These are phyloP conservation scores for Colletotrichum kahawae DNA, from an alignment of 2,329 filamentous ascomycete species.

Conservation along the genomic window DNA sequence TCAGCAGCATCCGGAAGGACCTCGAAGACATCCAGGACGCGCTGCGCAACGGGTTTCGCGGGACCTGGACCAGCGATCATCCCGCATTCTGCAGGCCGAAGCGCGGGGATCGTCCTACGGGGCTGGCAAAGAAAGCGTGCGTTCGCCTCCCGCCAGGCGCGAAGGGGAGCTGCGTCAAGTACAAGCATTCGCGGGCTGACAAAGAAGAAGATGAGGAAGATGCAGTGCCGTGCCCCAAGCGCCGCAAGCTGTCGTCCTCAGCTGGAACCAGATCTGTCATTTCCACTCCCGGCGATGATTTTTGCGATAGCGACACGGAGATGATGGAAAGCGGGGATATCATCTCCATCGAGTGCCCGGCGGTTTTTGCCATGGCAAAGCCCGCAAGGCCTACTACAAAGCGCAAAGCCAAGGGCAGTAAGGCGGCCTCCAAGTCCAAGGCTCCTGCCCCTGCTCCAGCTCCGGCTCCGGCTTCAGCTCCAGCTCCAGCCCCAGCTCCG, in stretches of 20 bases:
- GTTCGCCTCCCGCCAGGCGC: background rate
- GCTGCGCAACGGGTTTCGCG: background rate
- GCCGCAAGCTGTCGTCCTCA: background rate
- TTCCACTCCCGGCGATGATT: accelerated
- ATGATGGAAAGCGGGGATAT: accelerated
- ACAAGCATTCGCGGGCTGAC: background rate
- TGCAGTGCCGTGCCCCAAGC: background rate
- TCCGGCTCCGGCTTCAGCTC: background rate
- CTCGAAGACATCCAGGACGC: background rate
- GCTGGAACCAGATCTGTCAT: background rate
- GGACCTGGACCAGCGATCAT: background rate
- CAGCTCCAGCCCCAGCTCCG: accelerated
- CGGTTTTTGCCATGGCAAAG: background rate
- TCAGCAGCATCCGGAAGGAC: background rate
- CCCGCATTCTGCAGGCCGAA: background rate
- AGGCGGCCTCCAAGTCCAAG: background rate
- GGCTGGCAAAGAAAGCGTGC: background rate
- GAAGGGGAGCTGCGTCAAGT: background rate
- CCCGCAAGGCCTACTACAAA: background rate
- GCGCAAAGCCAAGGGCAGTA: background rate
- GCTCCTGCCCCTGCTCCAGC: background rate
- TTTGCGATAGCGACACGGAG: background rate
- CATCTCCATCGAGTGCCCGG: background rate
- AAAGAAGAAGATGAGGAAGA: background rate
- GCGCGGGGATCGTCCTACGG: background rate